Evolutionary conservation across 495 filamentous ascomycete species (phyloP), one percentile per base, ranked within the genome.

Genomic region (Sordaria brevicollis): DNA sequence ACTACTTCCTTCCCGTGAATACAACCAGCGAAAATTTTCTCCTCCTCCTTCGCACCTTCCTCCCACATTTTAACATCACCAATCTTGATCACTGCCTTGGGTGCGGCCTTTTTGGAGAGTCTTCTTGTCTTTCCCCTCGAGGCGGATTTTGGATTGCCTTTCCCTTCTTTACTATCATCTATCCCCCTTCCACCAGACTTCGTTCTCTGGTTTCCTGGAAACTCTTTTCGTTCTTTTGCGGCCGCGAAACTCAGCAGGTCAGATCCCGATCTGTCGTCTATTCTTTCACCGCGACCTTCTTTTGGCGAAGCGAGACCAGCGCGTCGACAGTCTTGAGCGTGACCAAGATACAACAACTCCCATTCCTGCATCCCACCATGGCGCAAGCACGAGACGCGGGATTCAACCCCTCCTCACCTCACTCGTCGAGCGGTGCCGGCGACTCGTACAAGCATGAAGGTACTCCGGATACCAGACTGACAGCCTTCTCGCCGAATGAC

Each of bases 401-500:
- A 15, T 79, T 83, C 77, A 81, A 82, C 72, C 80, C 80, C 7
- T 71, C 79, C 65, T 90, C 87, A 54, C 88, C 88, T 38, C 84
- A 83, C 74, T 90, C 88, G 5, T 88, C 87, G 9, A 85, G 82
- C 70, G 85, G 79, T 31, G 84, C 78, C 49, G 79, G 74, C 29
- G 84, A 83, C 65, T 89, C 89, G 31, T 83, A 80, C 77, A 84
- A 87, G 21, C 71, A 79, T 39, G 78, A 80, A 69, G 85, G 82
- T 31, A 90, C 89, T 39, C 89, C 89, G 1, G 87, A 89, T 68
- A 90, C 88, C 31, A 83, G 84, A 65, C 70, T 89, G 35, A 90
- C 88, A 13, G 78, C 82, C 39, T 90, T 90, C 76, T 89, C 88
- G n/a, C 87, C 88, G 0, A 87, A 89, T 17, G 87, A 89, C 54